Conservation (phyloP, 2,329 filamentous ascomycete species). For the Cercospora sojina region DNA sequence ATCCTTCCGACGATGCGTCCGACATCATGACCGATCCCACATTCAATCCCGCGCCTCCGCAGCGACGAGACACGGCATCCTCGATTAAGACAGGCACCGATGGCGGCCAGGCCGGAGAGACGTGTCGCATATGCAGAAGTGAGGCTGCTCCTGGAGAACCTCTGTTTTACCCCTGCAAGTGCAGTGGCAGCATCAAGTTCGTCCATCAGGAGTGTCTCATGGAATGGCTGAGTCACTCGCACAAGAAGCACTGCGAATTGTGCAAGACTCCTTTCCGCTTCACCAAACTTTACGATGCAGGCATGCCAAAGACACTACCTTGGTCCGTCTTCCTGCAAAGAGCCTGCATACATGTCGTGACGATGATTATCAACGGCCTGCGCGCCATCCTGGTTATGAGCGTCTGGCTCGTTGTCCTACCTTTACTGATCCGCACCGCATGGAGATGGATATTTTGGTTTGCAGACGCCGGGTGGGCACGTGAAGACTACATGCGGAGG, state of each 20-base stretch:
- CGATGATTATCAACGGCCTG: slow-evolving; percentile 20
- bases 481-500: slow-evolving; percentile 39
- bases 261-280: slow-evolving; percentile 98
- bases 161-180: slow-evolving; percentile 97
- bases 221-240: slow-evolving; percentile 97
- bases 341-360: slow-evolving; percentile 68
- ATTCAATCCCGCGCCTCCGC: slow-evolving; percentile 34
- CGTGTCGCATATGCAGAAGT: slow-evolving; percentile 95
- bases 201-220: slow-evolving; percentile 98
- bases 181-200: slow-evolving; percentile 96
- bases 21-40: slow-evolving; percentile 60
- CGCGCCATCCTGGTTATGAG: slow-evolving; percentile 74
- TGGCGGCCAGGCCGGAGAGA: slow-evolving; percentile 62
- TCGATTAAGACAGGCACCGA: slow-evolving; percentile 26
- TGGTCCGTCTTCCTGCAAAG: slow-evolving; percentile 77
- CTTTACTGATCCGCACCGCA: slow-evolving; percentile 84
- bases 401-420: slow-evolving; percentile 86
- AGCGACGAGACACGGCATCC: slow-evolving; percentile 28
- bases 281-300: slow-evolving; percentile 92
- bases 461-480: slow-evolving; percentile 70
- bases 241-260: slow-evolving; percentile 99
- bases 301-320: slow-evolving; percentile 86
- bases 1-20: background rate
- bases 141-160: slow-evolving; percentile 81
- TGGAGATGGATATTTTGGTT: slow-evolving; percentile 97